Conservation (phyloP, 2,329 filamentous ascomycete species). For the Stylonectria norvegica region DNA sequence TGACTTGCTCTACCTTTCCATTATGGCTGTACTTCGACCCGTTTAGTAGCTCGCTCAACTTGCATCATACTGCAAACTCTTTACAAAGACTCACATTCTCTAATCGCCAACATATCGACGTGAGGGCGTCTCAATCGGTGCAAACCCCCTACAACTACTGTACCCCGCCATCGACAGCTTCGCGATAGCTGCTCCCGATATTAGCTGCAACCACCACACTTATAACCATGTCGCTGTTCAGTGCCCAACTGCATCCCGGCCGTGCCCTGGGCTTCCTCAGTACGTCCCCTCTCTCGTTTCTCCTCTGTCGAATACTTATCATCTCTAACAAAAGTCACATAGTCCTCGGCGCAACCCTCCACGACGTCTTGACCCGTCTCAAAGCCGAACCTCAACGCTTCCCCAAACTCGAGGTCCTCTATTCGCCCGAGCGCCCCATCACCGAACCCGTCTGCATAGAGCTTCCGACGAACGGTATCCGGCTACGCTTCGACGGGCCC, state of each 20-base stretch:
- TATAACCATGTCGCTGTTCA: conserved; percentile 46
- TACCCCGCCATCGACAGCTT: conserved; percentile 22
- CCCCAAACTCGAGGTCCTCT: conserved; percentile 77
- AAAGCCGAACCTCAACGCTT: conserved; percentile 84
- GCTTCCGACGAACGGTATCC: conserved; percentile 81
- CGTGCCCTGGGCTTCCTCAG: conserved; percentile 62
- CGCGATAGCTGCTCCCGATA: conserved; percentile 12
- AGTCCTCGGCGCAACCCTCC: conserved; percentile 88
- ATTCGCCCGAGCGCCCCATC: conserved; percentile 73
- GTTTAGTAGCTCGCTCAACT: no score
- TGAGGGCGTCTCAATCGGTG: no score
- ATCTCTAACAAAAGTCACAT: conserved; percentile 8
- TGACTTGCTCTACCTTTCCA: background rate
- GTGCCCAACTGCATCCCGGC: conserved; percentile 63
- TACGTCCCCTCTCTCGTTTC: conserved; percentile 16
- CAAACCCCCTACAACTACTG: conserved; percentile 5
- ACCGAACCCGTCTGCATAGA: conserved; percentile 69
- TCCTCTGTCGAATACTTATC: background rate
- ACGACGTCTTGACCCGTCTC: conserved; percentile 81
- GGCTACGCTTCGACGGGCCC: conserved; percentile 87
- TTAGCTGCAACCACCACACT: conserved; percentile 5
- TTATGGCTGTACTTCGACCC: no score
- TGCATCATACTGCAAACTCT: background rate
- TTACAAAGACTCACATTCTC: no score
- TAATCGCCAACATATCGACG: no score